phyloP scores from a whole-genome alignment of 2,329 filamentous ascomycete genomes.

The Paraphoma chrysanthemicola region DNA sequence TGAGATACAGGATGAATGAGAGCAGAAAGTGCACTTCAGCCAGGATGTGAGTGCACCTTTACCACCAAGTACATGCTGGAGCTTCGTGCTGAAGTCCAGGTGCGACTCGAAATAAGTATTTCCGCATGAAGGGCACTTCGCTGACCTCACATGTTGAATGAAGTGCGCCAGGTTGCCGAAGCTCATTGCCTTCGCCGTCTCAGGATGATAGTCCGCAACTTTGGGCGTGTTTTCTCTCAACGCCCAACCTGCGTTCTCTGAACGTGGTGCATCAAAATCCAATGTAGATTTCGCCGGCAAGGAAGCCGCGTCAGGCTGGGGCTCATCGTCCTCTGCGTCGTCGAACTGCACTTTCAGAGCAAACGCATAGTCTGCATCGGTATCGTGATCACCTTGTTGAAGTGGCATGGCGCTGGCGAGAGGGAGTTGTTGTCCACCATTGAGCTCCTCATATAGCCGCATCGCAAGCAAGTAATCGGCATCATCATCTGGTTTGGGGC shows the following conservation, averaged over 20 bases:
- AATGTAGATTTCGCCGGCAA: background rate
- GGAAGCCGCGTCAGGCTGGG: background rate
- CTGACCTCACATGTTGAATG: constrained; percentile 11
- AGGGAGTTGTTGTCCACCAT: constrained; percentile 5
- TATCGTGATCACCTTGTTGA: constrained; percentile 1
- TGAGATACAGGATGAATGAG: constrained; percentile 18
- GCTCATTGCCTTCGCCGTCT: background rate
- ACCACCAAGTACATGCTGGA: constrained; percentile 22
- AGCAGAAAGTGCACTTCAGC: constrained; percentile 26
- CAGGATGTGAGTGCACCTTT: constrained; percentile 10
- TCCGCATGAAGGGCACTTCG: constrained; percentile 18
- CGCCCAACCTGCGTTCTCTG: background rate
- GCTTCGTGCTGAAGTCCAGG: constrained; percentile 14
- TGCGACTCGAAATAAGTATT: constrained; percentile 11
- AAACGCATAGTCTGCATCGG: constrained; percentile 8
- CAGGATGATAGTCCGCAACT: constrained; percentile 3
- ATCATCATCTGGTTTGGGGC: constrained; percentile 1
- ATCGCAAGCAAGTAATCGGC: constrained; percentile 2
- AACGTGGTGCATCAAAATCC: background rate
- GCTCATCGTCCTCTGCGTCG: background rate
- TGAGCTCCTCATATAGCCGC: constrained; percentile 11
- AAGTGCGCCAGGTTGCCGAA: constrained; percentile 18
- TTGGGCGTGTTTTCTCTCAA: background rate
- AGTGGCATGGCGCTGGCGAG: background rate
- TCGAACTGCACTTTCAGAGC: constrained; percentile 12